Evolutionary conservation across 352 stramenopile genomes (phyloP).

Genomic region (Pythium biforme): DNA sequence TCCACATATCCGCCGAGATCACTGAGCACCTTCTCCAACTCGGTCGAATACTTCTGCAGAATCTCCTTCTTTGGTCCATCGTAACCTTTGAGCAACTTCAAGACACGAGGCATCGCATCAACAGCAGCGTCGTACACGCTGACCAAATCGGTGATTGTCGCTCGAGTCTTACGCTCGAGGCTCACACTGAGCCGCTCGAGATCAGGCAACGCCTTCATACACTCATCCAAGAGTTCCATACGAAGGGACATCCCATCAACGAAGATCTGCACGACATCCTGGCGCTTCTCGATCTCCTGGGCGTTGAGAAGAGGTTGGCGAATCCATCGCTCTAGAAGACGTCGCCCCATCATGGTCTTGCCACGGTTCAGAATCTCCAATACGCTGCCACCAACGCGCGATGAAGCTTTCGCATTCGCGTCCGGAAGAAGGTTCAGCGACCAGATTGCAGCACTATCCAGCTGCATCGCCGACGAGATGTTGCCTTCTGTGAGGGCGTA

Average conservation of each 20-base stretch:
- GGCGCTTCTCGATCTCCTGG: constrained; percentile 79
- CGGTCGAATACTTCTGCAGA: constrained; percentile 45
- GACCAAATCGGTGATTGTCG: constrained; percentile 80
- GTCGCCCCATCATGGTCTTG: constrained; percentile 92
- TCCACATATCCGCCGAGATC: constrained; percentile 68
- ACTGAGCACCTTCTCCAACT: constrained; percentile 54
- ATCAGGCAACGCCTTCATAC: constrained; percentile 83
- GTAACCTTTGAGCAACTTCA: constrained; percentile 48
- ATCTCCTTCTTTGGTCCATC: constrained; percentile 38
- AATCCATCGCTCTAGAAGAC: constrained; percentile 96
- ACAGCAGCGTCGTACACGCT: constrained; percentile 82
- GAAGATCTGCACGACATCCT: constrained; percentile 92
- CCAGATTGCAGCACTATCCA: constrained; percentile 91
- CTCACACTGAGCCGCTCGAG: constrained; percentile 65
- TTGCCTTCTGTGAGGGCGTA: constrained; percentile 67
- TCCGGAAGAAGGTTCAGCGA: constrained; percentile 93
- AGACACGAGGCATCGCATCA: constrained; percentile 61
- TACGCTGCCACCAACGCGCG: constrained; percentile 77
- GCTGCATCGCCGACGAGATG: constrained; percentile 87
- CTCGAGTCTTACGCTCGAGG: constrained; percentile 69
- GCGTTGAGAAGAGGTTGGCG: constrained; percentile 94
- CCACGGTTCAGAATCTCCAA: constrained; percentile 94
- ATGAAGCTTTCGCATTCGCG: constrained; percentile 36
- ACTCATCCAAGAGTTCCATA: constrained; percentile 88
- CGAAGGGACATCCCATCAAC: constrained; percentile 86